Base-by-base conservation (phyloP, 805 yeast species). In the Metschnikowia aberdeeniae region DNA sequence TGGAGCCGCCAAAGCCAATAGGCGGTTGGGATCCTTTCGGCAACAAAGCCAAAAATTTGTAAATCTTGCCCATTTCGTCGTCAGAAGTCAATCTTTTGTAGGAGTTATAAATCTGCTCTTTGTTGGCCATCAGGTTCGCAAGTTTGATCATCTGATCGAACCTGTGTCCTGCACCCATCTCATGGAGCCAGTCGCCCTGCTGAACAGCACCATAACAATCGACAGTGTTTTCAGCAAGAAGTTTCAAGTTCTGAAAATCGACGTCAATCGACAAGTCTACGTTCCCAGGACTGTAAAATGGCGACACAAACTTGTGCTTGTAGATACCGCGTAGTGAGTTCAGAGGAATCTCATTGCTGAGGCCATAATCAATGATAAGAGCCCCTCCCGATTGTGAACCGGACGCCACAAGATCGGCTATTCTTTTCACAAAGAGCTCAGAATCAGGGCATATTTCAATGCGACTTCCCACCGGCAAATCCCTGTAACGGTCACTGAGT, bases 231-330 rank as follows among this genome's bases (percentile, higher is more conserved):
- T 52, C 46, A 19, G 51, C 57, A 39, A 35, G 51, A 45, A 40
- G 45, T 37, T 34, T 65, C 42, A 88, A 62, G 20, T 84, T 83
- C 26, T 71, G 75, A 59, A 88, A 88, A 61, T 88, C 96, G 10
- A 88, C 96, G 59, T 88, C 95, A 0, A 84, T 82, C 0, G 95
- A 85, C 27, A 88, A 68, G 65, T 88, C 96, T 3, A 86, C 90
- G 30, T 79, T 76, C 1, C 96, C 96, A 0, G 93, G 93, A 11
- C 72, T 71, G n/a, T 62, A 69, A 47, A 86, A 83, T 1, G 96
- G 95, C 19, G 82, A 78, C 0, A 84, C 90, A 55, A 87, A 76
- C 53, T 78, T 76, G 61, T 88, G 95, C 51, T 79, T 68, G 53
- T 76, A 72, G 49, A 88, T 86, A 0, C 89, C 96, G 29, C 96